Conservation (phyloP, 2,329 filamentous ascomycete species). For the Exophiala aquamarina region DNA sequence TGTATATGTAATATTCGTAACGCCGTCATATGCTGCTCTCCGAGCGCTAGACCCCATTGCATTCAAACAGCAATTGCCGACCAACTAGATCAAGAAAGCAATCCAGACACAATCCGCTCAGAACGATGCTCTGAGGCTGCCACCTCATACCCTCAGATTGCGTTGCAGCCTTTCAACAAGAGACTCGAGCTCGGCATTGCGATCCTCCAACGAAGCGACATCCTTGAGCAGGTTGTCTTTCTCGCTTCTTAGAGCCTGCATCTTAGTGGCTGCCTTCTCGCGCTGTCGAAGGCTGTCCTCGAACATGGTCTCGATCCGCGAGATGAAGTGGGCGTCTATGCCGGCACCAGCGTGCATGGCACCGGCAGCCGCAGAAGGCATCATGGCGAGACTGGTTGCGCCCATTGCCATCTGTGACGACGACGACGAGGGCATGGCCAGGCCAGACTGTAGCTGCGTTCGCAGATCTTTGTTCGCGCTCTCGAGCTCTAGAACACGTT, state of each 20-base stretch:
- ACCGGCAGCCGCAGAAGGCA: not conserved
- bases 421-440: not conserved
- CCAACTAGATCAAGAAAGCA: too few relatives aligned
- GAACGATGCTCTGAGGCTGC: too few relatives aligned
- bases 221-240: conserved; percentile 41
- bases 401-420: not conserved
- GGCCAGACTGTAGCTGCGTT: conserved; percentile 25
- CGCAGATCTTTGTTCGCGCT: conserved; percentile 39
- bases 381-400: not conserved
- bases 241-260: conserved; percentile 40
- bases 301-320: conserved; percentile 38
- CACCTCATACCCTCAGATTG: conserved; percentile 35
- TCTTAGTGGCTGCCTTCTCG: conserved; percentile 37
- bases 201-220: conserved; percentile 40
- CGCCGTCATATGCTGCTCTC: too few relatives aligned
- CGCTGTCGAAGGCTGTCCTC: conserved; percentile 41
- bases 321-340: conserved; percentile 24
- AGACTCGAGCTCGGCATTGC: conserved; percentile 38
- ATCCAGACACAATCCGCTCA: too few relatives aligned
- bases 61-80: too few relatives aligned
- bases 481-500: conserved; percentile 43
- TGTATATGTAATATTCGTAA: too few relatives aligned
- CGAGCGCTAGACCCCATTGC: too few relatives aligned
- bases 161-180: conserved; percentile 47
- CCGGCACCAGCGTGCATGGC: not conserved